Conservation (phyloP, 2,329 filamentous ascomycete species). For the Trichophyton equinum region DNA sequence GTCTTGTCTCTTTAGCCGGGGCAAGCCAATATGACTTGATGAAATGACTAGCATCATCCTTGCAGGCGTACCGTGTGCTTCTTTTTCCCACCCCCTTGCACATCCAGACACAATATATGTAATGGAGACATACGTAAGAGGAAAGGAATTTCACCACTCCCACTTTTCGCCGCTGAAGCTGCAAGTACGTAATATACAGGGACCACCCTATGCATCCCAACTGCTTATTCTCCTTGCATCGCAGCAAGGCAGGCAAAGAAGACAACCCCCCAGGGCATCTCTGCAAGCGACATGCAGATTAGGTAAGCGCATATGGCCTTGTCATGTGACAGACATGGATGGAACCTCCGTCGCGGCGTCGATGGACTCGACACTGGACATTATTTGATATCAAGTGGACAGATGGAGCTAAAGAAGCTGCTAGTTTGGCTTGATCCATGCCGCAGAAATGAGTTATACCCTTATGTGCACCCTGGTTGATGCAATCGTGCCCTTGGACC, state of each 20-base stretch:
- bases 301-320: no score
- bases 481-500: no score
- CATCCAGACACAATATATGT: background rate
- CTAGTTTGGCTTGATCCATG: no score
- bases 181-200: background rate
- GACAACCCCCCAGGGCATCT: background rate
- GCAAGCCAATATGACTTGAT: background rate
- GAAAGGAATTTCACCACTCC: no score
- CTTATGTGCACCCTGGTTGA: no score
- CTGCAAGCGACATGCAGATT: background rate
- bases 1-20: background rate
- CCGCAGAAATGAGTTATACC: no score
- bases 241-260: background rate
- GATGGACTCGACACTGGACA: no score
- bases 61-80: background rate
- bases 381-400: no score
- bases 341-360: no score
- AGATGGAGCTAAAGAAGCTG: no score
- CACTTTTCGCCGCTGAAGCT: background rate
- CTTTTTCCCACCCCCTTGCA: background rate
- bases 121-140: no score
- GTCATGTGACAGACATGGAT: no score
- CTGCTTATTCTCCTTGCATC: background rate
- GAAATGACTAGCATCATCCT: constrained; percentile 3
- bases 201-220: background rate